These are phyloP conservation scores for Aspergillus pseudoglaucus DNA, from an alignment of 2,329 filamentous ascomycete genomes.

Conservation along the genomic window DNA sequence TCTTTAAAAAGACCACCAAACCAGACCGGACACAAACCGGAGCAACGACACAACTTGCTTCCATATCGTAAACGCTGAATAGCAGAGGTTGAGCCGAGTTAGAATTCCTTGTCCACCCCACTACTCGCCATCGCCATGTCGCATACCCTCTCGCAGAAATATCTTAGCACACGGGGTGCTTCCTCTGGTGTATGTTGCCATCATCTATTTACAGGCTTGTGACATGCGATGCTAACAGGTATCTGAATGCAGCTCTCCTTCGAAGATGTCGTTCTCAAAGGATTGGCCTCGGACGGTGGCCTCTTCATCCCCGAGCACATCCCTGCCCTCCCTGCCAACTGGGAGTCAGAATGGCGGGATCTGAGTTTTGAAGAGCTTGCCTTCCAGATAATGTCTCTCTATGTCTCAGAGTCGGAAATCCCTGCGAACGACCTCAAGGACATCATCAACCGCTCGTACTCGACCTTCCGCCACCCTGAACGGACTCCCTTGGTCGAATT, in stretches of 20 bases:
- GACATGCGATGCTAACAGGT: conserved; percentile 4
- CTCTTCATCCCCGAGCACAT: conserved; percentile 72
- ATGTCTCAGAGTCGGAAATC: conserved; percentile 79
- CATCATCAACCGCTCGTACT: conserved; percentile 79
- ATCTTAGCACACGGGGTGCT: conserved; percentile 27
- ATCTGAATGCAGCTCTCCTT: conserved; percentile 56
- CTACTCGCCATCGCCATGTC: conserved; percentile 16
- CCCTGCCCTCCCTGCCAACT: conserved; percentile 15
- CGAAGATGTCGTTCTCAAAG: conserved; percentile 84
- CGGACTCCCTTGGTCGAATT: conserved; percentile 75
- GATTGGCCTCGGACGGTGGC: conserved; percentile 77
- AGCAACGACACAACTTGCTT: too few relatives aligned
- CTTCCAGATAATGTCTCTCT: conserved; percentile 77
- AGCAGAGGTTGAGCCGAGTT: not conserved
- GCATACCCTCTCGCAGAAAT: conserved; percentile 26
- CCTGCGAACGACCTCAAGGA: conserved; percentile 69
- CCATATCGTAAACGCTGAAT: too few relatives aligned
- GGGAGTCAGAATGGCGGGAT: conserved; percentile 21
- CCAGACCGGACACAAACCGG: too few relatives aligned
- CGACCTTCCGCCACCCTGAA: conserved; percentile 75
- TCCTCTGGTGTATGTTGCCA: conserved; percentile 22
- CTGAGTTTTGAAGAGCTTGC: conserved; percentile 38
- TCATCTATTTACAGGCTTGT: too few relatives aligned
- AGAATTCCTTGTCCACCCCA: not conserved
- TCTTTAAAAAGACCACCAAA: not conserved